These are phyloP conservation scores for Boletus insuetus DNA, from an alignment of 768 basidiomycete species.

Conservation along the genomic window DNA sequence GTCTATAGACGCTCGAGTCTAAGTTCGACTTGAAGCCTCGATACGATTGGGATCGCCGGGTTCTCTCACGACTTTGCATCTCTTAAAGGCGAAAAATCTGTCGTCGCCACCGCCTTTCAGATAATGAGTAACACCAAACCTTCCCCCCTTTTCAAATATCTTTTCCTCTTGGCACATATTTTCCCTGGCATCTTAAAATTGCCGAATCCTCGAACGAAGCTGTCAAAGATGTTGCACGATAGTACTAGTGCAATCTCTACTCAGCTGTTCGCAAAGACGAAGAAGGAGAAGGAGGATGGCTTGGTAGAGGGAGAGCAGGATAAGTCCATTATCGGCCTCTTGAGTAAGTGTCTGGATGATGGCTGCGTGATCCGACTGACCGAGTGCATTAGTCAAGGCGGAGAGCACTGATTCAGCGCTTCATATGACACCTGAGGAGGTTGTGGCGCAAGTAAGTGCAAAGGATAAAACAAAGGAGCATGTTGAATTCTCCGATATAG, in stretches of 20 bases:
- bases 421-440: conserved; percentile 39
- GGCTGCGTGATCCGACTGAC: neutral
- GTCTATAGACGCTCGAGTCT: neutral
- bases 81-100: conserved; percentile 32
- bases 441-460: conserved; percentile 31
- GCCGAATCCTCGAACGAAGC: conserved; percentile 30
- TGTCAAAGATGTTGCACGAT: conserved; percentile 27
- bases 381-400: conserved; percentile 34
- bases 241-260: conserved; percentile 34
- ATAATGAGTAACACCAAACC: conserved; percentile 23
- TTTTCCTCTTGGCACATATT: conserved; percentile 26
- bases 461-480: neutral
- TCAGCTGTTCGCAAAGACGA: conserved; percentile 31
- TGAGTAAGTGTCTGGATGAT: conserved; percentile 26
- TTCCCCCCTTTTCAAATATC: conserved; percentile 15
- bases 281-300: conserved; percentile 31
- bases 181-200: conserved; percentile 33
- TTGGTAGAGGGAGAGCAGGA: conserved; percentile 29
- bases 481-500: conserved; percentile 3
- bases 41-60: conserved; percentile 43
- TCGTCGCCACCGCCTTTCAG: conserved; percentile 19
- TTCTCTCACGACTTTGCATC: conserved; percentile 48
- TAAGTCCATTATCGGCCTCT: conserved; percentile 38
- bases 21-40: conserved; percentile 29
- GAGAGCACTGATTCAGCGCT: conserved; percentile 31